Base-by-base conservation (phyloP, 441 rosid genomes). In the Daphne laureola region DNA sequence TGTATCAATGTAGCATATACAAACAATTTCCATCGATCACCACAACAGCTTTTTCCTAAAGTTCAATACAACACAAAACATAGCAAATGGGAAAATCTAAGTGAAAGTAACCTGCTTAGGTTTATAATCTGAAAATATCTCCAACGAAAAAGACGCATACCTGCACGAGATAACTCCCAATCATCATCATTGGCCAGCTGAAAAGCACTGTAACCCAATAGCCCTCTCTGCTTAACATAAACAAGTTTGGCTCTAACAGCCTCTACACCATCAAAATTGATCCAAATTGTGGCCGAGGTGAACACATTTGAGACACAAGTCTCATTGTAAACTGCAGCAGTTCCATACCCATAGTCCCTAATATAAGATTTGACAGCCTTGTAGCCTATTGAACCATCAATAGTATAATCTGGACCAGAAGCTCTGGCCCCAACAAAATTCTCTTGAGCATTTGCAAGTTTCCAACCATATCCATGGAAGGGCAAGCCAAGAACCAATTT, bases 401-500 rank as follows among this genome's bases (percentile, higher is more conserved):
- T 2, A 2, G 73, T 67, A 1, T 13, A 0, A 14, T 52, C 59
- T 0, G 63, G 67, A 6, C 81, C 81, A 2, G 58, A 44, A 2
- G 75, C 67, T 14, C 53, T 62, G 46, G 72, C 51, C 31, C 71
- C 73, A 25, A 72, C 42, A 11, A 27, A 52, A 55, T 55, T 47
- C 2, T 56, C 62, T 14, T 27, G 17, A 0, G 49, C 41, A 35
- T 68, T 51, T 6, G 46, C 67, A 1, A 76, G 68, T 45, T 0
- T 51, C 77, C 80, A 72, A 2, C 50, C 68, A 54, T 43, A 76
- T 38, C 80, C 80, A 55, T 72, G 70, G 51, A 18, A 69, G 17
- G 80, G 73, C 59, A 76, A 53, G 21, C 73, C 70, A 46, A 76
- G n/a, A 27, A 69, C 67, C 52, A 72, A 38, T 61, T 66, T 72